Percentiles rank a stretch among this genome's conserved stretches.
Evolutionary conservation across 2,329 filamentous ascomycete species (phyloP).

Genomic region (Exophiala alcalophila): DNA sequence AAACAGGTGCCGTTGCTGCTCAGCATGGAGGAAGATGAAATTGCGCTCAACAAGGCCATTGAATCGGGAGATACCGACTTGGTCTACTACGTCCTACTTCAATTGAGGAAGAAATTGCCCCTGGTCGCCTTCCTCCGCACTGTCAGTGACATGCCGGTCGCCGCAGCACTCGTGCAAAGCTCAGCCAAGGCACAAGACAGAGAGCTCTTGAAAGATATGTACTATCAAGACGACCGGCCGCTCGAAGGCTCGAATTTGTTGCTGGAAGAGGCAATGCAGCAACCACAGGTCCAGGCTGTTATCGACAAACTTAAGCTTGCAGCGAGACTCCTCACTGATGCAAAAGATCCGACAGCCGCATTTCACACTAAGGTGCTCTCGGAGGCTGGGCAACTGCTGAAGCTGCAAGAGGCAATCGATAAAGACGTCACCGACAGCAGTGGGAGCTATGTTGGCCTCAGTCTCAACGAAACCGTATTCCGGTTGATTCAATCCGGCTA

Average conservation of each 20-base stretch:
- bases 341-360: constrained; percentile 64
- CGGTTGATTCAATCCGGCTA: constrained; percentile 80
- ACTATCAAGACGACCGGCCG: constrained; percentile 93
- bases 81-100: constrained; percentile 81
- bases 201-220: constrained; percentile 86
- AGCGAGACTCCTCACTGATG: constrained; percentile 76
- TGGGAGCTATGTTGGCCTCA: constrained; percentile 70
- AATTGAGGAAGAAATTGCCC: constrained; percentile 85
- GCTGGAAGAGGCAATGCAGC: constrained; percentile 74
- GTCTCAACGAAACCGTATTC: constrained; percentile 88
- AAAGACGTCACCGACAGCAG: constrained; percentile 68
- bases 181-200: constrained; percentile 75
- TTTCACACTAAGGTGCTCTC: constrained; percentile 73
- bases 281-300: constrained; percentile 66
- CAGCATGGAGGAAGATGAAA: constrained; percentile 91
- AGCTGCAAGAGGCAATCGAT: constrained; percentile 83
- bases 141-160: constrained; percentile 79
- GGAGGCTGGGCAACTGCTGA: constrained; percentile 74
- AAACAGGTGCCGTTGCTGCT: constrained; percentile 91
- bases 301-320: constrained; percentile 87
- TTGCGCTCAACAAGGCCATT: constrained; percentile 93
- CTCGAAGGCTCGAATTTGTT: constrained; percentile 86
- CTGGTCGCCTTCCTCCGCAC: constrained; percentile 88
- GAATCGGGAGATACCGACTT: constrained; percentile 94
- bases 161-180: constrained; percentile 84